Evolutionary conservation across 2,329 filamentous ascomycete genomes (phyloP).

Genomic region (Neopestalotiopsis sp.): DNA sequence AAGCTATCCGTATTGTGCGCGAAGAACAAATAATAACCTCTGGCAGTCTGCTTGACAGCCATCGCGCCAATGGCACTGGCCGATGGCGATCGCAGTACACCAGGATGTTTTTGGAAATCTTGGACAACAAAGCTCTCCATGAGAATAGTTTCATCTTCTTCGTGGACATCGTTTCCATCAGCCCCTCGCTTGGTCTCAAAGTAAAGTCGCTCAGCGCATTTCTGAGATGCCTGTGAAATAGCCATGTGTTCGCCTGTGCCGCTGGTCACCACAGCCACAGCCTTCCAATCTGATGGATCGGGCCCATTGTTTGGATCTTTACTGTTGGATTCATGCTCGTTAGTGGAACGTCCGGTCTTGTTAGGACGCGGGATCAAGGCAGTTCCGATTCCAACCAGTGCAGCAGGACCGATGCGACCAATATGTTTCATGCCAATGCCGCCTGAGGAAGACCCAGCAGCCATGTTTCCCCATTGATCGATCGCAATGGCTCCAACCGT

Average conservation of each 20-base stretch:
- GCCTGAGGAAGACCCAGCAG: constrained; percentile 93
- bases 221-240: constrained; percentile 87
- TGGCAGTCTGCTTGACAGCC: constrained; percentile 80
- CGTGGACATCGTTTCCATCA: constrained; percentile 66
- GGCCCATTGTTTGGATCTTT: constrained; percentile 53
- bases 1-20: constrained; percentile 93
- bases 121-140: constrained; percentile 78
- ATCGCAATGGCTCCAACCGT: constrained; percentile 96
- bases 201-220: constrained; percentile 86
- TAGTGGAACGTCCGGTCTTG: not conserved
- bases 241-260: constrained; percentile 98
- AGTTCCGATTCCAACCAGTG: constrained; percentile 88
- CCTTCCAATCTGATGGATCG: constrained; percentile 54
- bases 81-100: constrained; percentile 79
- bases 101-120: constrained; percentile 94
- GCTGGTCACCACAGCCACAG: constrained; percentile 85
- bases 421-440: constrained; percentile 98
- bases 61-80: constrained; percentile 90
- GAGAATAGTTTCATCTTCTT: constrained; percentile 77
- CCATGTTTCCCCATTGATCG: constrained; percentile 84
- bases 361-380: constrained; percentile 74
- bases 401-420: constrained; percentile 89
- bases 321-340: constrained; percentile 52
- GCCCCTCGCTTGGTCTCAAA: constrained; percentile 65
- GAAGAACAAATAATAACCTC: constrained; percentile 86